Evolutionary conservation across 371 early-diverging fungal species (phyloP).

Genomic region (Mucor ambiguus): DNA sequence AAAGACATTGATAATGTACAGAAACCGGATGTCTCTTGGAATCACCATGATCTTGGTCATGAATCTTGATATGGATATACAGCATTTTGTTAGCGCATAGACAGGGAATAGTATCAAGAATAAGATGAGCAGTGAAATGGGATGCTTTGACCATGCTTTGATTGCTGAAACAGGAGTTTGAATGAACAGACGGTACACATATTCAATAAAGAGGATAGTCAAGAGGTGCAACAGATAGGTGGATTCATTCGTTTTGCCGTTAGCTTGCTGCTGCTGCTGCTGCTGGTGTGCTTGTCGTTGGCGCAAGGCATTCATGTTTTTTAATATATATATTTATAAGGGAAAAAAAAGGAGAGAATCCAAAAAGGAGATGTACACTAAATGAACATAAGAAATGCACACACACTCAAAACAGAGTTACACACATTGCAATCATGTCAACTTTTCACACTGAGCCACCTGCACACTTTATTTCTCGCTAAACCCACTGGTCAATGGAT

Average conservation of each 20-base stretch:
- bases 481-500: conserved; percentile 23
- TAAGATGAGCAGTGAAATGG: conserved; percentile 11
- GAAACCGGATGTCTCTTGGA: background rate
- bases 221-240: conserved; percentile 14
- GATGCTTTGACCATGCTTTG: conserved; percentile 18
- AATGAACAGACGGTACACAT: conserved; percentile 19
- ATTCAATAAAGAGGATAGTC: conserved; percentile 9
- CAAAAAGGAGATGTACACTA: conserved; percentile 5
- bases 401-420: background rate
- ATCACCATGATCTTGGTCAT: background rate
- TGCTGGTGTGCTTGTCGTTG: background rate
- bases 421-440: conserved; percentile 4
- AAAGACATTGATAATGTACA: conserved; percentile 1
- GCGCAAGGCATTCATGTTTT: background rate
- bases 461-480: conserved; percentile 1
- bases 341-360: background rate
- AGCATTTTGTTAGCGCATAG: conserved; percentile 12
- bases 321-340: background rate
- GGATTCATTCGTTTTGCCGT: conserved; percentile 3
- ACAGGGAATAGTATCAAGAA: conserved; percentile 21
- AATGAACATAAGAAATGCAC: background rate
- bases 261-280: background rate
- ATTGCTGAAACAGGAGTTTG: conserved; percentile 15
- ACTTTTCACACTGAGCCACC: background rate
- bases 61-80: background rate